These are phyloP conservation scores for Aspergillus sp. DNA, from an alignment of 2,329 filamentous ascomycete genomes.

Conservation along the genomic window DNA sequence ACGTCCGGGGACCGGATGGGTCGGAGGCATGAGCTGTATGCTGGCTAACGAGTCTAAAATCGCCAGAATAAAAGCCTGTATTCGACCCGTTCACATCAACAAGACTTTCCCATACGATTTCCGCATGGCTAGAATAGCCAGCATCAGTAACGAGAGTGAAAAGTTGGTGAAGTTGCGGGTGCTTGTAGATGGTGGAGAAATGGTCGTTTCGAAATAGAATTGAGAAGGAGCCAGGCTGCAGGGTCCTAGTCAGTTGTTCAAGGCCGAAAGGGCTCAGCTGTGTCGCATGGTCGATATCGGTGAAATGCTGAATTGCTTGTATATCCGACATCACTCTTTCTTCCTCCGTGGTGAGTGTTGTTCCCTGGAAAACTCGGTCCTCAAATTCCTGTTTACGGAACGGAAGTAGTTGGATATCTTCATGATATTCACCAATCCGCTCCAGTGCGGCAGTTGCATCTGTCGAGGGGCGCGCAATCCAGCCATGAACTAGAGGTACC, in stretches of 20 bases:
- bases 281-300: conserved; percentile 71
- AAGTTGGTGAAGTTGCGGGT: conserved; percentile 72
- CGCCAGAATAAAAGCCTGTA: conserved; percentile 82
- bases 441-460: conserved; percentile 68
- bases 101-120: conserved; percentile 94
- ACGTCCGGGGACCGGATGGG: conserved; percentile 27
- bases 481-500: conserved; percentile 87
- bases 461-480: conserved; percentile 71
- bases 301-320: conserved; percentile 76
- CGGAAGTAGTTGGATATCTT: conserved; percentile 85
- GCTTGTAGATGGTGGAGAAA: conserved; percentile 90
- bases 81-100: conserved; percentile 82
- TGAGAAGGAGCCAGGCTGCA: conserved; percentile 75
- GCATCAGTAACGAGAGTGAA: conserved; percentile 89
- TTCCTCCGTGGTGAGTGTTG: conserved; percentile 66
- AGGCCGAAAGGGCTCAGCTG: conserved; percentile 84
- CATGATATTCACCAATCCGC: conserved; percentile 78
- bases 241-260: conserved; percentile 66
- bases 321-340: conserved; percentile 82
- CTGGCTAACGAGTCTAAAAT: conserved; percentile 81
- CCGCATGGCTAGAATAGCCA: conserved; percentile 81
- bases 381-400: conserved; percentile 89
- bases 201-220: conserved; percentile 98
- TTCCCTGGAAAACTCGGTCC: conserved; percentile 65
- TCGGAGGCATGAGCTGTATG: conserved; percentile 31